Percentiles rank a stretch among this genome's conserved stretches.
Evolutionary conservation across 805 yeast species (phyloP).

Genomic region (Candida incommunis): DNA sequence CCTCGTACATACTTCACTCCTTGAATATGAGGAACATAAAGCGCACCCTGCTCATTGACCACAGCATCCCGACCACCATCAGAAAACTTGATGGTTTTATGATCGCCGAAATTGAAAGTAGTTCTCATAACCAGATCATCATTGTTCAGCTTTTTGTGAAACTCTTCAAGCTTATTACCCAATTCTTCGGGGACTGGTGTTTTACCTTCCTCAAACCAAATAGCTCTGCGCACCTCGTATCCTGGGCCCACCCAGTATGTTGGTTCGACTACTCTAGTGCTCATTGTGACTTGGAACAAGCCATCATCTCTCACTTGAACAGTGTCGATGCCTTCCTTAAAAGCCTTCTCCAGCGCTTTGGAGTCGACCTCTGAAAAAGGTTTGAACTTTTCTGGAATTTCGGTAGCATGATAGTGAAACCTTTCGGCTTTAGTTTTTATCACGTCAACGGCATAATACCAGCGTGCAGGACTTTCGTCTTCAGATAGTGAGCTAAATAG

Average conservation of each 20-base stretch:
- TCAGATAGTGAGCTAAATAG: too few relatives aligned
- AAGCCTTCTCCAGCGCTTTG: background rate
- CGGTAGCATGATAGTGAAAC: background rate
- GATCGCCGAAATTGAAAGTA: background rate
- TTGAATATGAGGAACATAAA: background rate
- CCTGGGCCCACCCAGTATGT: slow-evolving; percentile 82
- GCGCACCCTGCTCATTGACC: background rate
- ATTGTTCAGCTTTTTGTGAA: background rate
- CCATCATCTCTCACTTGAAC: slow-evolving; percentile 34
- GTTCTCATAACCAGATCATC: too few relatives aligned
- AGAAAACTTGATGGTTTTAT: background rate
- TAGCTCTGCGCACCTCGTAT: slow-evolving; percentile 70
- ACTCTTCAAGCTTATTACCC: slow-evolving; percentile 43
- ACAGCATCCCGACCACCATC: background rate
- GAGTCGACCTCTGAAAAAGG: background rate
- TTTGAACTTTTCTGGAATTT: background rate
- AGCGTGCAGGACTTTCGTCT: background rate
- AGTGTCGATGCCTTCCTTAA: background rate
- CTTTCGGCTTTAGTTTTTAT: background rate
- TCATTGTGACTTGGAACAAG: slow-evolving; percentile 57
- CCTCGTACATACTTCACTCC: background rate
- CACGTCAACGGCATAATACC: background rate
- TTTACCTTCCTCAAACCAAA: slow-evolving; percentile 57
- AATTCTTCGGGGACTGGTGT: slow-evolving; percentile 32
- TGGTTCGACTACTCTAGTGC: slow-evolving; percentile 41